A percentile compares a stretch with the other conserved stretches of the same genome.
phyloP scores from a whole-genome alignment of 352 stramenopile genomes.

The Globisporangium mamillatum region DNA sequence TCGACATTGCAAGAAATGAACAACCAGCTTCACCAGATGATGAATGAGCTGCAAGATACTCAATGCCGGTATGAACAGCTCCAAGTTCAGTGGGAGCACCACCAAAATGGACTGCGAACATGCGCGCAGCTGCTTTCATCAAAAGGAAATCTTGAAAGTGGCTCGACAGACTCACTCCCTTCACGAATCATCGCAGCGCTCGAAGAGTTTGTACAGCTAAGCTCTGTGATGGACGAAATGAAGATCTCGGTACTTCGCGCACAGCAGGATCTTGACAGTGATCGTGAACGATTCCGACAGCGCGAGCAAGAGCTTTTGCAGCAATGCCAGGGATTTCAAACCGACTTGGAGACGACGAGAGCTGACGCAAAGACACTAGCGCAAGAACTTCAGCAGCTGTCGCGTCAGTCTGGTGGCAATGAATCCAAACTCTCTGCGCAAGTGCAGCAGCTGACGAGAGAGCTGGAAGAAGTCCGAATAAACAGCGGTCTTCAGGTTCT shows the following conservation, averaged over 20 bases:
- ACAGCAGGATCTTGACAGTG: conserved; percentile 46
- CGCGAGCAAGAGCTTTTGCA: conserved; percentile 45
- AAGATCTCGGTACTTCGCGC: conserved; percentile 45
- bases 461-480: conserved; percentile 41
- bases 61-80: conserved; percentile 36
- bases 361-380: conserved; percentile 46
- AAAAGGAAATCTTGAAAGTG: background rate
- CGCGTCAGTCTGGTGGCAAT: conserved; percentile 30
- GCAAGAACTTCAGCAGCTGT: conserved; percentile 51
- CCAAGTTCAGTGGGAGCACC: conserved; percentile 25
- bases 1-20: conserved; percentile 58
- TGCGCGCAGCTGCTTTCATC: conserved; percentile 33
- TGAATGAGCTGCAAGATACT: conserved; percentile 32
- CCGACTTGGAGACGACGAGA: conserved; percentile 38
- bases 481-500: conserved; percentile 38
- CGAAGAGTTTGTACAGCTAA: conserved; percentile 23
- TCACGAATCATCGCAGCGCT: conserved; percentile 18
- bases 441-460: conserved; percentile 47
- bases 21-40: conserved; percentile 41
- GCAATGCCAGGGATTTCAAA: conserved; percentile 24
- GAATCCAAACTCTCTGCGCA: conserved; percentile 39
- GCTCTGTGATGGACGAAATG: conserved; percentile 34
- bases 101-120: conserved; percentile 22
- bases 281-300: conserved; percentile 31
- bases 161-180: conserved; percentile 20